Percentiles rank a stretch among this genome's conserved stretches.
These are phyloP conservation scores for Usnea hakonensis DNA, from an alignment of 495 filamentous ascomycete genomes.

Conservation along the genomic window DNA sequence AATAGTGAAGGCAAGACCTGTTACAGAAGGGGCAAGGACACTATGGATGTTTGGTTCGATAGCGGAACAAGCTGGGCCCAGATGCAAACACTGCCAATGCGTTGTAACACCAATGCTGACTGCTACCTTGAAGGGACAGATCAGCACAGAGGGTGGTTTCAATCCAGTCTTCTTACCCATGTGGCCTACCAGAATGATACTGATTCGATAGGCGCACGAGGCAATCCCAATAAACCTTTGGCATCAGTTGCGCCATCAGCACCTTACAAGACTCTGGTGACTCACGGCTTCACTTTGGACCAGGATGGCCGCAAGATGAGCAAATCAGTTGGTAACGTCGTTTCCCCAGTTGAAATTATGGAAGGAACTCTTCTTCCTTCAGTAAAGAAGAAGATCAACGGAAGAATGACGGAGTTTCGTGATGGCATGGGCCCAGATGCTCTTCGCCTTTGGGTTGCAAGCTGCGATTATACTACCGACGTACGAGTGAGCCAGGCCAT, in stretches of 20 bases:
- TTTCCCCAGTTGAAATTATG: conserved; percentile 76
- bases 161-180: conserved; percentile 91
- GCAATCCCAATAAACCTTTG: conserved; percentile 26
- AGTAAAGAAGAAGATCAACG: conserved; percentile 45
- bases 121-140: conserved; percentile 91
- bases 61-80: conserved; percentile 91
- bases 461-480: conserved; percentile 84
- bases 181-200: conserved; percentile 46
- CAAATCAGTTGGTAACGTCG: conserved; percentile 89
- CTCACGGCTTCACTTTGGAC: conserved; percentile 91
- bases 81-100: conserved; percentile 32
- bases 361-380: conserved; percentile 63
- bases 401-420: conserved; percentile 42
- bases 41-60: conserved; percentile 99
- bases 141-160: conserved; percentile 98
- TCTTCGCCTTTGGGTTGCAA: conserved; percentile 86
- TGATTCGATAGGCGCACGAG: conserved; percentile 8
- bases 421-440: conserved; percentile 70
- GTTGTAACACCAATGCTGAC: conserved; percentile 53
- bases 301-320: conserved; percentile 92
- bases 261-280: conserved; percentile 81
- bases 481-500: conserved; percentile 68
- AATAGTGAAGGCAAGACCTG: conserved; percentile 28
- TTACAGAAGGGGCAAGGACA: conserved; percentile 79
- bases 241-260: conserved; percentile 31